phyloP scores from a whole-genome alignment of 768 basidiomycete genomes.

The Boletus tylopilopsis region DNA sequence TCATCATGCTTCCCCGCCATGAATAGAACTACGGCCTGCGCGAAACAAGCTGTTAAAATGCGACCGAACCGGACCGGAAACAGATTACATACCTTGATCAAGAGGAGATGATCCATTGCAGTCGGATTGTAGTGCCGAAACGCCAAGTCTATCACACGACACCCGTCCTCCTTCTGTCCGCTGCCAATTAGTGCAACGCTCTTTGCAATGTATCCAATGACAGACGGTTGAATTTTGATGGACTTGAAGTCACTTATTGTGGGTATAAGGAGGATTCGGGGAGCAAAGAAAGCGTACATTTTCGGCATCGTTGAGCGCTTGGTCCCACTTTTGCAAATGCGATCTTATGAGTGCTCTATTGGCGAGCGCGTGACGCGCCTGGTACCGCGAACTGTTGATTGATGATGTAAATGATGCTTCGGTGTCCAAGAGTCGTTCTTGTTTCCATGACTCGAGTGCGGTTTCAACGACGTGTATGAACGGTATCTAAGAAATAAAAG shows the following conservation, averaged over 20 bases:
- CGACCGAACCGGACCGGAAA: background rate
- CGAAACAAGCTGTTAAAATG: background rate
- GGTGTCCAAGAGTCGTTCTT: no score
- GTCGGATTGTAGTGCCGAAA: background rate
- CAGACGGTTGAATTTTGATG: background rate
- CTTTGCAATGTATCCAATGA: background rate
- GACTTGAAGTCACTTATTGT: background rate
- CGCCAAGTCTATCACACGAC: background rate
- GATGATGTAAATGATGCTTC: no score
- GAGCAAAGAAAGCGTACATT: background rate
- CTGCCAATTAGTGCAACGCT: background rate
- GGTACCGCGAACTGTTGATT: no score
- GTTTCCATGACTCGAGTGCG: no score
- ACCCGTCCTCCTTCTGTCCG: background rate
- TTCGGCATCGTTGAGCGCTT: background rate
- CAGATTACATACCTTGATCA: background rate
- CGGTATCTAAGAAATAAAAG: no score
- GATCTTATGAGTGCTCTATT: background rate
- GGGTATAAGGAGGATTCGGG: background rate
- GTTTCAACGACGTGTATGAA: no score
- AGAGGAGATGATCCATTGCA: background rate
- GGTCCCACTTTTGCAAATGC: background rate
- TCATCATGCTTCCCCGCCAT: background rate
- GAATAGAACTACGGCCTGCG: background rate
- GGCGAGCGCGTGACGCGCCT: background rate